Percentiles rank a stretch among this genome's conserved stretches.
Evolutionary conservation across 1,284 basidiomycete genomes (phyloP).

Genomic region (Apiotrichum siamense): DNA sequence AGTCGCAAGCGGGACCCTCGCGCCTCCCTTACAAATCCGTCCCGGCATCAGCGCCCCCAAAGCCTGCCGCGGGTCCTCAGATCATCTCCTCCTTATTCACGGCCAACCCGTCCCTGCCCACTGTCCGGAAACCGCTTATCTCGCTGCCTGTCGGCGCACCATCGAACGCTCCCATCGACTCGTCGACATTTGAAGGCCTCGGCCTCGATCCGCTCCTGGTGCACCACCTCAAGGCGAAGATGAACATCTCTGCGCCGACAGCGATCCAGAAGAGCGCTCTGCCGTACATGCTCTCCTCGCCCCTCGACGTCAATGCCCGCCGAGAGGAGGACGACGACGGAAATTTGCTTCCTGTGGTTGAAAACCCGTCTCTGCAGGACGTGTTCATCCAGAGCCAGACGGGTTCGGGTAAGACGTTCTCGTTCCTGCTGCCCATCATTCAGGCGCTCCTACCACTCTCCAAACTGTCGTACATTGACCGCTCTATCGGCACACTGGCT

Average conservation of each 20-base stretch:
- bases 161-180: conserved; percentile 78
- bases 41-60: neutral
- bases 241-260: conserved; percentile 80
- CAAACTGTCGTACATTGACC: conserved; percentile 78
- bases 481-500: conserved; percentile 80
- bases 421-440: conserved; percentile 91
- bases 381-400: conserved; percentile 96
- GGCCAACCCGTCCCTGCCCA: conserved; percentile 47
- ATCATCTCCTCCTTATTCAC: conserved; percentile 89
- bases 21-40: conserved; percentile 4
- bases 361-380: conserved; percentile 54
- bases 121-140: conserved; percentile 1
- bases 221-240: conserved; percentile 71
- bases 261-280: conserved; percentile 81
- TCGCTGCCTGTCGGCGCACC: conserved; percentile 50
- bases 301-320: conserved; percentile 36
- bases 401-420: conserved; percentile 93
- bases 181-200: conserved; percentile 66
- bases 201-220: conserved; percentile 76
- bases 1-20: conserved; percentile 19
- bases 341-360: neutral
- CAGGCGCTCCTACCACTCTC: conserved; percentile 88
- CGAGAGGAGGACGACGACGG: conserved; percentile 16
- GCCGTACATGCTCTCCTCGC: conserved; percentile 58
- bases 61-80: conserved; percentile 50